Conservation (phyloP, 2,329 filamentous ascomycete genomes). For the Phialophora verrucosa region DNA sequence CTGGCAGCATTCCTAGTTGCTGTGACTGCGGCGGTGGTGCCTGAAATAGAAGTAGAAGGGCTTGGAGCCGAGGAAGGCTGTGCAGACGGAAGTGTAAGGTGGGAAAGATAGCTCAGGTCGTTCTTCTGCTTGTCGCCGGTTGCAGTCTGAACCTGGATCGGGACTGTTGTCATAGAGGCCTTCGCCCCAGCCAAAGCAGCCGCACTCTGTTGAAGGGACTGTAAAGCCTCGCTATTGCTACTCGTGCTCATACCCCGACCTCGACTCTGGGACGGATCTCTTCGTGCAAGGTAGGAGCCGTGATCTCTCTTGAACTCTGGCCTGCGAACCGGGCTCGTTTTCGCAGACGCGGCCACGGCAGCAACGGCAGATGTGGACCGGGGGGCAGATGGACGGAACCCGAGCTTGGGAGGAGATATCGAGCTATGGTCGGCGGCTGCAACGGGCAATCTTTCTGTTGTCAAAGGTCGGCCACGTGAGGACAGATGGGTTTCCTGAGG, state of each 20-base stretch:
- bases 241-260: conserved; percentile 30
- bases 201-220: conserved; percentile 24
- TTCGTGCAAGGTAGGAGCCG: conserved; percentile 22
- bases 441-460: conserved; percentile 19
- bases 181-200: conserved; percentile 33
- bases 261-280: conserved; percentile 21
- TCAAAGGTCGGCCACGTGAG: conserved; percentile 25
- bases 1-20: conserved; percentile 32
- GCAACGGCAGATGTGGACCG: conserved; percentile 37
- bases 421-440: conserved; percentile 22
- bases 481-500: conserved; percentile 16
- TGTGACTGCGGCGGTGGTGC: conserved; percentile 27
- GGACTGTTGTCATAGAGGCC: conserved; percentile 31
- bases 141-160: conserved; percentile 14
- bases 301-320: conserved; percentile 26
- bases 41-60: conserved; percentile 21
- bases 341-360: conserved; percentile 33
- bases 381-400: conserved; percentile 23
- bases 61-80: conserved; percentile 20
- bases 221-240: conserved; percentile 23
- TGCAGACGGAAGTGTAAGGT: conserved; percentile 16
- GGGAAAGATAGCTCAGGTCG: conserved; percentile 23
- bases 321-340: conserved; percentile 32
- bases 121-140: conserved; percentile 26
- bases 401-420: conserved; percentile 23